Conservation (phyloP, 2,329 filamentous ascomycete genomes). For the Amphichorda felina region DNA sequence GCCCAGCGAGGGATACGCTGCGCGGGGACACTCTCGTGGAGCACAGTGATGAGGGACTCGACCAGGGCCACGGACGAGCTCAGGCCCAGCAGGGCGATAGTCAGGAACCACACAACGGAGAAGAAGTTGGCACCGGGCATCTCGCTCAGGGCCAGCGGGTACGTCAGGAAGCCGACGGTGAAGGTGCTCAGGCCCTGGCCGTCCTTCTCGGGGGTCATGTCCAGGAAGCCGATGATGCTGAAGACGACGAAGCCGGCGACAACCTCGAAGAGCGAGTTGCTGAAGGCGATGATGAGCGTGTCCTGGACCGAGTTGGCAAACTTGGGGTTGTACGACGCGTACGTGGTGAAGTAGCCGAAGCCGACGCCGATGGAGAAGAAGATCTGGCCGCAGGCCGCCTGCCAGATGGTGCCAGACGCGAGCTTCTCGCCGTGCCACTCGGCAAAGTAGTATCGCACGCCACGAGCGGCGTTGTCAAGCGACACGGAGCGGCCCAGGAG, state of each 20-base stretch:
- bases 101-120: conserved; percentile 47
- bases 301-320: conserved; percentile 49
- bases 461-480: conserved; percentile 35
- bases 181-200: conserved; percentile 34
- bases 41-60: conserved; percentile 37
- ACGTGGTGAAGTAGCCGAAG: conserved; percentile 46
- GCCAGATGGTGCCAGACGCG: conserved; percentile 25
- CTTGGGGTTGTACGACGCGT: conserved; percentile 45
- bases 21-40: conserved; percentile 26
- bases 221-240: conserved; percentile 39
- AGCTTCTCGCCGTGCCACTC: conserved; percentile 31
- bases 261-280: conserved; percentile 45
- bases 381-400: conserved; percentile 36
- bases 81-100: conserved; percentile 44
- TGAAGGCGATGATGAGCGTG: conserved; percentile 39
- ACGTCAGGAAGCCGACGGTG: conserved; percentile 44
- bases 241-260: conserved; percentile 36
- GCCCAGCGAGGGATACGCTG: conserved; percentile 12
- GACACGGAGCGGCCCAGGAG: conserved; percentile 36
- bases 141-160: conserved; percentile 41
- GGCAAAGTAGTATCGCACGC: conserved; percentile 27
- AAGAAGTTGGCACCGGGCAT: conserved; percentile 47
- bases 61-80: conserved; percentile 48
- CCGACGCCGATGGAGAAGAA: conserved; percentile 46
- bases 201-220: conserved; percentile 16